Percentiles rank a stretch among this genome's conserved stretches.
phyloP scores from a whole-genome alignment of 257 asterid species.

The Scutellaria baicalensis region DNA sequence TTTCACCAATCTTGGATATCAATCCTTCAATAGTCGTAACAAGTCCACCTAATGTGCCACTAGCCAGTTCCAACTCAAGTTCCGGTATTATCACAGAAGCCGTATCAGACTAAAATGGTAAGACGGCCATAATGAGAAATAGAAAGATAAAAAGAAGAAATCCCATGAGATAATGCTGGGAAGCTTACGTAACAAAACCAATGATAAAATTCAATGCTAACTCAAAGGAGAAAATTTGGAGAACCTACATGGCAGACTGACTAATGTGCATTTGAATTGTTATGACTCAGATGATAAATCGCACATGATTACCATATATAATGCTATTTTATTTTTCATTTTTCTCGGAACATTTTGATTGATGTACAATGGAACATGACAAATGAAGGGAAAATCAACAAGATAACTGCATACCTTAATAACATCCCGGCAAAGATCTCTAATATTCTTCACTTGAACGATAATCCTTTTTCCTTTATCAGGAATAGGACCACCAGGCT shows the following conservation, averaged over 20 bases:
- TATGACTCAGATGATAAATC: no score
- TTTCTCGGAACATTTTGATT: not conserved
- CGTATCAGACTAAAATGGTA: constrained; percentile 64
- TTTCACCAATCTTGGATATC: constrained; percentile 73
- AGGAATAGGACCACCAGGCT: constrained; percentile 83
- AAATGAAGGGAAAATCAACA: not conserved
- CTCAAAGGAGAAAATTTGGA: not conserved
- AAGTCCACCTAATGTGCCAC: constrained; percentile 92
- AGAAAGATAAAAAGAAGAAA: not conserved
- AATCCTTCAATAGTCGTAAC: constrained; percentile 95
- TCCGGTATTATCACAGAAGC: constrained; percentile 80
- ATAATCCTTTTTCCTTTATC: constrained; percentile 75
- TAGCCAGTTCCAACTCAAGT: constrained; percentile 72
- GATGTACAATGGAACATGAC: not conserved
- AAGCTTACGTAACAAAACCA: not conserved
- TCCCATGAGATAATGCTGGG: not conserved
- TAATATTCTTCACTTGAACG: constrained; percentile 53
- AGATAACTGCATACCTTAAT: constrained; percentile 56
- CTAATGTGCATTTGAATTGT: not conserved
- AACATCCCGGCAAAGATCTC: constrained; percentile 89
- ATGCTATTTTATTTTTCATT: not conserved
- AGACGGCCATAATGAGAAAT: constrained; percentile 14
- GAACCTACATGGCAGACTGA: not conserved
- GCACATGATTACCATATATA: not conserved
- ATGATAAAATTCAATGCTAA: not conserved